Base-by-base conservation (phyloP, 2,329 filamentous ascomycete species). In the Aspergillus aculeatus region DNA sequence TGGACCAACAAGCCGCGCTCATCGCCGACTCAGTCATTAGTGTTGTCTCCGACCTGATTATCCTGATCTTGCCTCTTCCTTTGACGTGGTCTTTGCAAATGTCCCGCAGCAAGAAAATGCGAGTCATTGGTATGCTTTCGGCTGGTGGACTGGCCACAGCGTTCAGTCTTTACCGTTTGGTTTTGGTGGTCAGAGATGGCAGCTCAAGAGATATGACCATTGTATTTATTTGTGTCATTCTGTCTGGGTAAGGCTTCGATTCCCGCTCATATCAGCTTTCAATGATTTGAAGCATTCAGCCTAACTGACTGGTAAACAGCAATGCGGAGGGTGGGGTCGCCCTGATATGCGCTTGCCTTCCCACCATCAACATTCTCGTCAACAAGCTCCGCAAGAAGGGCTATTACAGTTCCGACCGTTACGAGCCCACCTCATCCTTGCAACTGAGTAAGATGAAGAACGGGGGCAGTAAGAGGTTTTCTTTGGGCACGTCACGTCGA, bases 21-120 rank as follows among this genome's bases (percentile, higher is more conserved):
- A 70, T 75, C 10, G 72, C 75, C 57, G 76, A 78, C 59, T 73
- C 73, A 1, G 71, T 75, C 23, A 75, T 78, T 52, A 77, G 73
- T 59, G 68, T 76, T 23, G 63, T 76, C 23, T 73, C 70, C 31
- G 75, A 78, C 61, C 50, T 75, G 1, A 70, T 73, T 26, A 77
- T 78, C 48, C 68, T 77, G 4, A 24, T 73, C 6, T 58, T 77
- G 14, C 75, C 75, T 0, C 50, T 77, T 26, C 75, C 75, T 0
- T 62, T 78, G 62, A 76, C 74, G 1, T 75, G 73, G 69, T 73
- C 71, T n/a, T 65, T 78, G 35, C 72, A 77, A 50, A 74, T 78
- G 71, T 69, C 70, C 12, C 64, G 65, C 2, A 72, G 68, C 49
- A 71, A 71, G 55, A 77, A 77, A 60, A 56, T 77, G 12, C 72